Evolutionary conservation across 2,329 filamentous ascomycete species (phyloP).

Genomic region (Aspergillus tamarii): DNA sequence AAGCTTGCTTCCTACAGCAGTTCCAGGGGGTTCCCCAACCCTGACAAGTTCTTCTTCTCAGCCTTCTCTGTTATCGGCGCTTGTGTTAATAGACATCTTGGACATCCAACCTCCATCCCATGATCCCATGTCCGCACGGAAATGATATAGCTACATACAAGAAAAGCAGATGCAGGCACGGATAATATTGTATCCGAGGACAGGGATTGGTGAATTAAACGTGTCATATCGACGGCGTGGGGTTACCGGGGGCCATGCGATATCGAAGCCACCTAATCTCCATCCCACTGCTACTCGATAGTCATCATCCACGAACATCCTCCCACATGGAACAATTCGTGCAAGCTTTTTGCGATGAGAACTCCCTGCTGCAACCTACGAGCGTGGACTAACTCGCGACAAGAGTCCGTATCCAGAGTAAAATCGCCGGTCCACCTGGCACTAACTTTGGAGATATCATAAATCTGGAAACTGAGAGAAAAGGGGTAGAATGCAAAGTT

Average conservation of each 20-base stretch:
- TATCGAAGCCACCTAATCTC: neutral
- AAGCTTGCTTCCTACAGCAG: neutral
- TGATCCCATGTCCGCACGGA: neutral
- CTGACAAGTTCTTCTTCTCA: fast-evolving
- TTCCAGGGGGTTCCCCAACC: neutral
- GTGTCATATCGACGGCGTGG: neutral
- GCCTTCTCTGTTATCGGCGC: neutral
- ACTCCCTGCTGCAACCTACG: neutral
- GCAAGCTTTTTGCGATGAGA: too few relatives aligned
- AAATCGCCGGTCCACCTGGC: neutral
- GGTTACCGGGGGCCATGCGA: neutral
- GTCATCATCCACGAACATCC: neutral
- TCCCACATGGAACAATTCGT: neutral
- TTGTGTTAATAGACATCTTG: neutral
- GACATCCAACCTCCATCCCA: neutral
- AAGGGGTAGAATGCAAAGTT: neutral
- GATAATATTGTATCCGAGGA: too few relatives aligned
- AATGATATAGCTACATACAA: too few relatives aligned
- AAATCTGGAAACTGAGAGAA: neutral
- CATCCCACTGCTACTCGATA: neutral
- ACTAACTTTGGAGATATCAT: neutral
- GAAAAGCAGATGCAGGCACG: neutral
- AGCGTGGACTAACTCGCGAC: neutral
- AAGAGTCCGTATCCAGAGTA: neutral
- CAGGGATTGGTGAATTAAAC: neutral